Evolutionary conservation across 2,329 filamentous ascomycete genomes (phyloP).

Genomic region (Tolypocladium tundrense): DNA sequence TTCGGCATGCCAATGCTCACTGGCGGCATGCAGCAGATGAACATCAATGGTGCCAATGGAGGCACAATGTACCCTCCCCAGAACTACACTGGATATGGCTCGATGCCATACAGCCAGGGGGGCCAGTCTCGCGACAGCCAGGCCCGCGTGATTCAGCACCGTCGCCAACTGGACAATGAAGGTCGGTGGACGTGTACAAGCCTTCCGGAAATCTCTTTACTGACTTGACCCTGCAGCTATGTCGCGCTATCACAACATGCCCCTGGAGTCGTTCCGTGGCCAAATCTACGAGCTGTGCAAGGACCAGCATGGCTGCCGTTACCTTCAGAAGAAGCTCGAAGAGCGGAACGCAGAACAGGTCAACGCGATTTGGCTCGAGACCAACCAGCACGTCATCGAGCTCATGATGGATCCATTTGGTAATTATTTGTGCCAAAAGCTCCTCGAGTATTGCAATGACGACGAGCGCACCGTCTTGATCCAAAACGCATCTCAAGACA

Average conservation of each 20-base stretch:
- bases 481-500: conserved; percentile 74
- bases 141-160: conserved; percentile 63
- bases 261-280: conserved; percentile 69
- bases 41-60: conserved; percentile 34
- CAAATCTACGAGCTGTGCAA: conserved; percentile 89
- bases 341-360: conserved; percentile 75
- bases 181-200: conserved; percentile 31
- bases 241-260: conserved; percentile 74
- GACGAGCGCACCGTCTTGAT: conserved; percentile 91
- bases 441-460: conserved; percentile 89
- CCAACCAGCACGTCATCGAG: conserved; percentile 86
- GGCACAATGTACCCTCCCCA: conserved; percentile 42
- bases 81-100: conserved; percentile 47
- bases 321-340: conserved; percentile 93
- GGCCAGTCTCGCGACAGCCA: conserved; percentile 61
- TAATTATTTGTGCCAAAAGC: conserved; percentile 98
- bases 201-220: conserved; percentile 3
- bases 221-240: conserved; percentile 38
- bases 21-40: conserved; percentile 59
- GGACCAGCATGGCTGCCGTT: conserved; percentile 95
- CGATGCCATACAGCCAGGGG: conserved; percentile 38
- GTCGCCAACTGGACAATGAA: conserved; percentile 64
- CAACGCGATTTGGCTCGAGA: conserved; percentile 90
- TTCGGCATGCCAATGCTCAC: conserved; percentile 42
- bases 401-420: conserved; percentile 98